Evolutionary conservation across 345 rosid species (phyloP).

Genomic region (Schrenkiella parvula): DNA sequence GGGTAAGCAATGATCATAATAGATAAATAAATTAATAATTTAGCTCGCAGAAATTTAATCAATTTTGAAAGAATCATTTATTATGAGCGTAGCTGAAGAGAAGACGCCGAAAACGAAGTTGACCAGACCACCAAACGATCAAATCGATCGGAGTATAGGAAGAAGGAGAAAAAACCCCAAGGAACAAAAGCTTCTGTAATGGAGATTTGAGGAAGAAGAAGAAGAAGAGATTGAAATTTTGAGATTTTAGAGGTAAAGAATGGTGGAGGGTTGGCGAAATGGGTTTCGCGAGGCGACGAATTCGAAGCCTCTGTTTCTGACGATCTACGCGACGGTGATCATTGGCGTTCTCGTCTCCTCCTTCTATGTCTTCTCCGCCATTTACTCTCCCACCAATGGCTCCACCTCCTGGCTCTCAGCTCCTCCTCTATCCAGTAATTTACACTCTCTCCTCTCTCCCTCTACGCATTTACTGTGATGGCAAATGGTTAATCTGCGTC

Average conservation of each 20-base stretch:
- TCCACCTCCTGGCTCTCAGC: slow-evolving; percentile 61
- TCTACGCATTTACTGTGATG: background rate
- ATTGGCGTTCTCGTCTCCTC: slow-evolving; percentile 73
- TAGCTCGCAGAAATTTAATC: background rate
- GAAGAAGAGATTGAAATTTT: background rate
- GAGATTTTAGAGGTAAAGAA: slow-evolving; percentile 6
- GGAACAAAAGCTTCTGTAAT: slow-evolving; percentile 17
- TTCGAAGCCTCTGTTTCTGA: slow-evolving; percentile 72
- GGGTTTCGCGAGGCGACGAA: slow-evolving; percentile 61
- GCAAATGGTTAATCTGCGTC: background rate
- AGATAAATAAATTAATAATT: background rate
- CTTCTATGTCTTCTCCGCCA: slow-evolving; percentile 80
- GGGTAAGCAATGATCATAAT: slow-evolving; percentile 1
- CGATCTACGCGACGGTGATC: slow-evolving; percentile 77
- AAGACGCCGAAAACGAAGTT: slow-evolving; percentile 36
- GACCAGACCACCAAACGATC: slow-evolving; percentile 31
- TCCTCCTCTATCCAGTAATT: slow-evolving; percentile 38
- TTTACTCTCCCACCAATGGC: slow-evolving; percentile 53
- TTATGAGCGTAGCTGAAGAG: slow-evolving; percentile 23
- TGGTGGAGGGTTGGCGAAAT: slow-evolving; percentile 63
- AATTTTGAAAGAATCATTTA: background rate
- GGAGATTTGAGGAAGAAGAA: slow-evolving; percentile 27
- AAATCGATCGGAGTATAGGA: slow-evolving; percentile 29
- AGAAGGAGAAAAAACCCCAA: slow-evolving; percentile 1
- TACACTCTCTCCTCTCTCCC: background rate